Conservation (phyloP, 2,329 filamentous ascomycete genomes). For the Pyricularia pennisetigena region DNA sequence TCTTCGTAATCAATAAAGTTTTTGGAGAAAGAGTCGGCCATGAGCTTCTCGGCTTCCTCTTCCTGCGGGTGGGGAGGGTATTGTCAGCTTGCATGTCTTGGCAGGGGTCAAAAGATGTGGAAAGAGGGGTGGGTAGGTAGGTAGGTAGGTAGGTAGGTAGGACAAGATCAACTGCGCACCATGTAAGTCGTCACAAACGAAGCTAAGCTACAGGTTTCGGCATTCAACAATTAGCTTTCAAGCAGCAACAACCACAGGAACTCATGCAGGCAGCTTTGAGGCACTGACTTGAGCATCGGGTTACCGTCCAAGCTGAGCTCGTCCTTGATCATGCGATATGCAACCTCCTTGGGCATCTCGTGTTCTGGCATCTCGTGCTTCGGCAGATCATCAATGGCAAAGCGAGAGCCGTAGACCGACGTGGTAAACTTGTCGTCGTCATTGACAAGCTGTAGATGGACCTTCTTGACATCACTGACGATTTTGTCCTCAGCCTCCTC, state of each 20-base stretch:
- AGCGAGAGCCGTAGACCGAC: slow-evolving; percentile 81
- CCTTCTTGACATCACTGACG: slow-evolving; percentile 27
- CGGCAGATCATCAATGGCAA: slow-evolving; percentile 72
- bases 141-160: neutral
- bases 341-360: slow-evolving; percentile 85
- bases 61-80: slow-evolving; percentile 43
- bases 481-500: slow-evolving; percentile 18
- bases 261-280: neutral
- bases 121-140: neutral
- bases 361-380: slow-evolving; percentile 76
- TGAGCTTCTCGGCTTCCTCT: slow-evolving; percentile 91
- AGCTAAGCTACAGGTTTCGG: slow-evolving; percentile 52
- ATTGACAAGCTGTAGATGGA: slow-evolving; percentile 37
- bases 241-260: neutral
- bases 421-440: slow-evolving; percentile 55
- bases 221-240: slow-evolving; percentile 5
- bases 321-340: slow-evolving; percentile 97
- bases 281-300: slow-evolving; percentile 66
- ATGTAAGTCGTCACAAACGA: slow-evolving; percentile 96
- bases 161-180: slow-evolving; percentile 37
- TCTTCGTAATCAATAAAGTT: slow-evolving; percentile 93
- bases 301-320: slow-evolving; percentile 87
- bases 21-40: slow-evolving; percentile 84
- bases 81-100: neutral
- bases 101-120: neutral